Evolutionary conservation across 805 yeast genomes (phyloP).

Genomic region (Komagataella phaffii): DNA sequence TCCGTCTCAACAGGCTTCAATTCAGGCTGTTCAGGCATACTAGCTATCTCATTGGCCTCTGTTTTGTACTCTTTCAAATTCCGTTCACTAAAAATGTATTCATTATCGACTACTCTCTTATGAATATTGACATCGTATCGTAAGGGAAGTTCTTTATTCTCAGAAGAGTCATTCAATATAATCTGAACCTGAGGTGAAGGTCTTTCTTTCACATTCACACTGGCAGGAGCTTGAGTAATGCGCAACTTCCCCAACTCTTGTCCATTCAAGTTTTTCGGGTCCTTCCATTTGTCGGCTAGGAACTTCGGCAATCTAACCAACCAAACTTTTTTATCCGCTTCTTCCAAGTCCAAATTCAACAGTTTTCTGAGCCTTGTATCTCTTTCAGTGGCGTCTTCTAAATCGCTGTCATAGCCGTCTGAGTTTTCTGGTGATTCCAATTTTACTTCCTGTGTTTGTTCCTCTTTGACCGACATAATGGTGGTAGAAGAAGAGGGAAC

Average conservation of each 20-base stretch:
- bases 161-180: constrained; percentile 34
- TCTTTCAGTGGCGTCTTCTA: constrained; percentile 6
- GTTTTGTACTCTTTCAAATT: constrained; percentile 48
- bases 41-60: constrained; percentile 35
- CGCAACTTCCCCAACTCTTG: constrained; percentile 71
- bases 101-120: constrained; percentile 71
- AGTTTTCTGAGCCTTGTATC: constrained; percentile 37
- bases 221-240: constrained; percentile 37
- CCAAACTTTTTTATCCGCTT: constrained; percentile 72
- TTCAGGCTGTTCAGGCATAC: constrained; percentile 39
- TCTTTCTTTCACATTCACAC: constrained; percentile 3
- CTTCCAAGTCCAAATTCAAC: constrained; percentile 59
- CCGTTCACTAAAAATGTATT: constrained; percentile 80
- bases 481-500: constrained; percentile 1
- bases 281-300: constrained; percentile 69
- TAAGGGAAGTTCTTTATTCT: constrained; percentile 54
- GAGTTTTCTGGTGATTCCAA: background rate
- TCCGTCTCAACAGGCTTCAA: constrained; percentile 24
- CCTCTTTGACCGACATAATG: background rate
- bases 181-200: constrained; percentile 35
- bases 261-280: constrained; percentile 49
- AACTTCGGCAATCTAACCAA: constrained; percentile 82
- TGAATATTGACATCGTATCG: constrained; percentile 72
- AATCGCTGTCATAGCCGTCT: background rate
- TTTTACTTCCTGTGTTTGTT: background rate